Evolutionary conservation across 1,284 basidiomycete genomes (phyloP), one percentile per base, ranked within the genome.

Genomic region (Puccinia triticina): DNA sequence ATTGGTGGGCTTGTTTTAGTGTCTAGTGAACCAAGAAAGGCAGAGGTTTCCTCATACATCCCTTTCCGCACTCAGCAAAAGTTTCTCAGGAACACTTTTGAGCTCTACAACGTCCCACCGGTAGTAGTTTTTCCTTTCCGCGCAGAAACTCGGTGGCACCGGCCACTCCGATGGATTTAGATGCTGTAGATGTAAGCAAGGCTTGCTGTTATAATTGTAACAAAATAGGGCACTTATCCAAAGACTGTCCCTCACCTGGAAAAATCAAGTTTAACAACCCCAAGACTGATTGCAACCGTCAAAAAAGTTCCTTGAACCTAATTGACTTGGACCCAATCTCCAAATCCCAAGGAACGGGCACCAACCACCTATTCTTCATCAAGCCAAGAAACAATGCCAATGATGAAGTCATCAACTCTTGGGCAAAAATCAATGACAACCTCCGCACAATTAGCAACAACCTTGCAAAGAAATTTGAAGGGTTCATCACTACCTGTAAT

Each of bases 181-280:
- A 78, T 29, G 61, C 34, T 0, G 2, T 67, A 21, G 46, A 78
- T 46, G 37, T 64, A 48, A 61, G 55, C 48, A 67, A 64, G n/a
- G 40, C 64, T 14, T 23, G 53, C 3, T 78, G 59, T 78, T 69
- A 67, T 57, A 67, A 78, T 40, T 78, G 77, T 53, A 66, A 78
- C 32, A 78, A 78, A 23, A 37, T 40, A 2, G 77, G 77, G 23
- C 77, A 78, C 23, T 43, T 69, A 34, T 66, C 77, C 0, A 78
- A 78, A 69, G 77, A 78, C 21, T 78, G 64, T 55, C 8, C 32
- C 3, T 14, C 48, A 0, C 40, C 46, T 1, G n/a, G 32, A n/a
- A 78, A 78, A 53, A 78, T 66, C 21, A 50, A 48, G 14, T 53
- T 14, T 26, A 78, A 66, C 23, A 69, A 55, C 32, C n/a, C 14